Base-by-base conservation (phyloP, 768 basidiomycete species). In the Chalciporus sphaerocephalus region DNA sequence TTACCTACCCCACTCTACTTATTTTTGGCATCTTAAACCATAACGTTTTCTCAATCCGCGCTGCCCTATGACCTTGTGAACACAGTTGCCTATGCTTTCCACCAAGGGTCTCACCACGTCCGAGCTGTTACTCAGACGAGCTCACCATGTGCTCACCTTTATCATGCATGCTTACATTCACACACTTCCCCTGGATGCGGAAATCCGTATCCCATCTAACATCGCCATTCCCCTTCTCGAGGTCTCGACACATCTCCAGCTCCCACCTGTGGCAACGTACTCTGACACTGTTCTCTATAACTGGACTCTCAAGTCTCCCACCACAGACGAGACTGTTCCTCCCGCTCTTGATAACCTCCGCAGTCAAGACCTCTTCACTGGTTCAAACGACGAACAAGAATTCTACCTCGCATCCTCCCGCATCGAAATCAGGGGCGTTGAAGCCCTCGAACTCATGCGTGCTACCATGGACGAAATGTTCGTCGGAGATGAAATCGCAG, bases 211-310 rank as follows among this genome's bases (percentile, higher is more conserved):
- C 34, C 93, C 93, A 5, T 66, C 73, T 0, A 68, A 82, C 0
- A 66, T 97, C 42, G 74, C 87, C 8, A 63, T 91, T 5, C 93
- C 94, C 1, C 76, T 92, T 25, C 73, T 92, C 16, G 74, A 80
- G 45, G 76, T 92, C 13, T 87, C 80, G 18, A 62, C 71, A 0
- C 69, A 83, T 36, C 79, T 96, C 9, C 81, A 87, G 44, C 69
- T 96, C 2, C 93, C 94, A 0, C 92, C 94, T 0, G 72, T 95
- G 32, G 74, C 92, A 46, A 96, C 92, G 4, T 96, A 92, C 61
- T 85, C 92, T 9, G 92, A 95, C 61, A 85, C 85, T 22, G 92
- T 96, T 7, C 76, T 96, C 21, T 96, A 92, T 68, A 95, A 95
- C 62, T 89, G 86, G 84, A 54, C 23, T 56, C 73, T 53, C 52